A percentile compares a stretch with the other conserved stretches of the same genome.
phyloP scores from a whole-genome alignment of 257 asterid species.

The Solanum rostratum region DNA sequence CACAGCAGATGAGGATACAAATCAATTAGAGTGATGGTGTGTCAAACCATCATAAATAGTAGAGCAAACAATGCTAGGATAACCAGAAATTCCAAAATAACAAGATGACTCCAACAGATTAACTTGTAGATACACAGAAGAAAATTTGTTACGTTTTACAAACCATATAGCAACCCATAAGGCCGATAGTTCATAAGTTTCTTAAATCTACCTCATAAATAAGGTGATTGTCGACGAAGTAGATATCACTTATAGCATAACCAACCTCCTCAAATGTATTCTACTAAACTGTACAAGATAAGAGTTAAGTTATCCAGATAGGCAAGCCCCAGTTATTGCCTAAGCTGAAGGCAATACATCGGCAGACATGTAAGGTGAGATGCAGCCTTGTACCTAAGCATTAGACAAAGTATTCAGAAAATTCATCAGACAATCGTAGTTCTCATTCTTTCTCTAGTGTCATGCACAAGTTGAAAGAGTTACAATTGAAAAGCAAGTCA shows the following conservation, averaged over 20 bases:
- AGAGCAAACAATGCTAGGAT: background rate
- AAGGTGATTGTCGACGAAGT: background rate
- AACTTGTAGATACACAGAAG: background rate
- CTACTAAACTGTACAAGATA: background rate
- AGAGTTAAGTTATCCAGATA: background rate
- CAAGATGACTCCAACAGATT: background rate
- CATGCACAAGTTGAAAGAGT: background rate
- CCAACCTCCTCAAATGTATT: background rate
- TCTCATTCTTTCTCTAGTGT: background rate
- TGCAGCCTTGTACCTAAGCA: slow-evolving; percentile 77
- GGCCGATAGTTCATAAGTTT: background rate
- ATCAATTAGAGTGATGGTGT: background rate
- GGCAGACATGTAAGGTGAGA: slow-evolving; percentile 75
- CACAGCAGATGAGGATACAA: background rate
- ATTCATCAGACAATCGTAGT: background rate
- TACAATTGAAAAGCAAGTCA: background rate
- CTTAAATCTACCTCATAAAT: background rate
- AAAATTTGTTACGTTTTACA: background rate
- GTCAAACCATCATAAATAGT: background rate
- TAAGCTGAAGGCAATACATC: slow-evolving; percentile 52
- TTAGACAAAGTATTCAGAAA: background rate
- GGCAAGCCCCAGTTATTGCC: background rate
- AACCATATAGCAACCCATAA: background rate
- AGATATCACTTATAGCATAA: background rate
- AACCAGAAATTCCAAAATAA: background rate